A percentile compares a stretch with the other conserved stretches of the same genome.
These are phyloP conservation scores for Fusarium pilosicola DNA, from an alignment of 2,329 filamentous ascomycete species.

Conservation along the genomic window DNA sequence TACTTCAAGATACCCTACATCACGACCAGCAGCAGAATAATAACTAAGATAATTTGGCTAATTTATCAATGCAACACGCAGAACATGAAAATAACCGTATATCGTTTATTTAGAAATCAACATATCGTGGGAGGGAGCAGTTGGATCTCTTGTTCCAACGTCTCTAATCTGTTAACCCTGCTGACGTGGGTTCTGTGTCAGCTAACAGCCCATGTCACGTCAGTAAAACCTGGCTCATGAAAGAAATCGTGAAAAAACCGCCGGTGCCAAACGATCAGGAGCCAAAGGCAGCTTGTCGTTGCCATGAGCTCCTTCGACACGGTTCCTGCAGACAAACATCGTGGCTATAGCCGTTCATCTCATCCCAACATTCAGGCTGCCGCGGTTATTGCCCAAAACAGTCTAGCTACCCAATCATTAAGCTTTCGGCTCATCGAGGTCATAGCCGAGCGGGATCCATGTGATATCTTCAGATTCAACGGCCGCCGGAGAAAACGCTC, in stretches of 20 bases:
- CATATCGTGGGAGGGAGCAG: fast-evolving
- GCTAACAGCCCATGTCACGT: fast-evolving
- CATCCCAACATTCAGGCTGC: not conserved
- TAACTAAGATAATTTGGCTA: not conserved
- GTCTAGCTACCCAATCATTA: not conserved
- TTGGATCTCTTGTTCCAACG: fast-evolving
- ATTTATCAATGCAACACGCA: fast-evolving
- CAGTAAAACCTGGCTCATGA: fast-evolving
- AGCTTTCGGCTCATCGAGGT: not conserved
- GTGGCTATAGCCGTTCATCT: not conserved
- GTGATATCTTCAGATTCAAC: not conserved
- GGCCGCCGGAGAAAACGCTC: not conserved
- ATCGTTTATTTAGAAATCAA: fast-evolving
- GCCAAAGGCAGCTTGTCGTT: not conserved
- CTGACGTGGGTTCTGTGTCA: fast-evolving
- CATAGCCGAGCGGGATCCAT: not conserved
- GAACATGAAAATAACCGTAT: fast-evolving
- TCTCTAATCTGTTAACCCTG: fast-evolving
- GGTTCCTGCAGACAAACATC: too few relatives aligned
- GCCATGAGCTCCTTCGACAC: too few relatives aligned
- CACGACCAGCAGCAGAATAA: fast-evolving
- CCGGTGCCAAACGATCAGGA: fast-evolving
- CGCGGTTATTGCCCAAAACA: not conserved
- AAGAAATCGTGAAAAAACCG: fast-evolving
- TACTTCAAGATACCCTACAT: not conserved